These are phyloP conservation scores for Backusella westeae DNA, from an alignment of 192 early-diverging fungal genomes.

Conservation along the genomic window DNA sequence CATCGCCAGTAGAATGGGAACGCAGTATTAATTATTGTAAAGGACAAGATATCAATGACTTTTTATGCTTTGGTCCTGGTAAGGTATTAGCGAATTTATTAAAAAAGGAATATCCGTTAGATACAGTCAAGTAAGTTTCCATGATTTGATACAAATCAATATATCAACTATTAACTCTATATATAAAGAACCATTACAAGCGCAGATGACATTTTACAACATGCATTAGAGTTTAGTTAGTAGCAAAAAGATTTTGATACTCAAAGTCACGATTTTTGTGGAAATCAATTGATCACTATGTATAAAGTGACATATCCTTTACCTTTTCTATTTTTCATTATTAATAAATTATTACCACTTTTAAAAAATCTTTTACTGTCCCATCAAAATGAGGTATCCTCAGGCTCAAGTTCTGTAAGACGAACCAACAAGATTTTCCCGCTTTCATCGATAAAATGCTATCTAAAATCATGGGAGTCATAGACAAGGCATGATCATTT, in stretches of 20 bases:
- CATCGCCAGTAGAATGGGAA: constrained; percentile 88
- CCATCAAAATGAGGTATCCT: neutral
- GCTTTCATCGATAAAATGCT: no score
- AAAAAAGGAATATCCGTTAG: constrained; percentile 80
- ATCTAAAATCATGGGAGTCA: no score
- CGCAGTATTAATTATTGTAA: constrained; percentile 80
- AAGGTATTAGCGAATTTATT: constrained; percentile 87
- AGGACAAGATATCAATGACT: constrained; percentile 77
- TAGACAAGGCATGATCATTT: no score
- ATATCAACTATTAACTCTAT: neutral
- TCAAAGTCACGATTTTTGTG: neutral
- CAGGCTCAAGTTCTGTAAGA: no score
- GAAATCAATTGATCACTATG: neutral
- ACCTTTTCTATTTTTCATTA: neutral
- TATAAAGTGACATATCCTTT: neutral
- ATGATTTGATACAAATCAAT: constrained; percentile 21
- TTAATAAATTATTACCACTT: neutral
- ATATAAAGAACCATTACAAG: constrained; percentile 29
- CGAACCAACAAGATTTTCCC: no score
- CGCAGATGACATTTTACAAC: constrained; percentile 19
- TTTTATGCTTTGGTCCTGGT: constrained; percentile 83
- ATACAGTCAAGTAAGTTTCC: constrained; percentile 58
- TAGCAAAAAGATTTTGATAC: neutral
- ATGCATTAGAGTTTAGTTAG: constrained; percentile 21
- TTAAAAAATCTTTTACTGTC: neutral